Base-by-base conservation (phyloP, 1,284 basidiomycete genomes). In the Trichosporon ovoides region DNA sequence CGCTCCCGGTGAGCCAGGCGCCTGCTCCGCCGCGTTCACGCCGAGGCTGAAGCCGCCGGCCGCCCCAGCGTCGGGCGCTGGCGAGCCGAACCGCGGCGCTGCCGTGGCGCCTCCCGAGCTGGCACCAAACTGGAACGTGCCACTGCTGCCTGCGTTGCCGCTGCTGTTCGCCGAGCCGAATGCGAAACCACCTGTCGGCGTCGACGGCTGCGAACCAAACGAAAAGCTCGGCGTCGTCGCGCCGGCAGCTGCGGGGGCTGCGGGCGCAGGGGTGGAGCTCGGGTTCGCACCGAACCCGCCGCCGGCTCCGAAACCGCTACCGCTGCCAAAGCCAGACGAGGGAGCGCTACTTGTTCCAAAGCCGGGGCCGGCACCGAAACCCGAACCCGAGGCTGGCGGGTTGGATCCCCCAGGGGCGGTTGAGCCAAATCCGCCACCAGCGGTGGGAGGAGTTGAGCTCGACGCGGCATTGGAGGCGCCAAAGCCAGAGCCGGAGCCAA, bases 1-100 rank as follows among this genome's bases (percentile, higher is more conserved):
- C 18, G 61, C 64, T 24, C 67, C 61, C 3, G 68, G 67, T 55
- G 62, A 63, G 11, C 61, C 68, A 7, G 68, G 67, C 10, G 48
- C 48, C 18, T 54, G 58, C 43, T 48, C 43, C 3, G 43, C 43
- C 2, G 52, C 55, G 13, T 51, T 50, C 20, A 58, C 36, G 36
- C 60, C 60, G 22, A 61, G 37, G 36, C 50, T 56, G 57, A 61
- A 61, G 3, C 55, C 54, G 43, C 48, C 51, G 16, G 55, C 20
- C 3, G 38, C n/a, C 12, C 20, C 43, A 3, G 53, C 20, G 4
- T 50, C 57, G 14, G 58, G 38, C 1, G 52, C 38, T 12, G 57
- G 37, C 11, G 55, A 19, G 2, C 43, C 49, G 13, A 50, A 50
- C 4, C 49, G 33, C n/a, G 49, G 50, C 35, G 50, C 35, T 33